Evolutionary conservation across 805 yeast genomes (phyloP).

Genomic region (Cyberlindnera galapagoensis): DNA sequence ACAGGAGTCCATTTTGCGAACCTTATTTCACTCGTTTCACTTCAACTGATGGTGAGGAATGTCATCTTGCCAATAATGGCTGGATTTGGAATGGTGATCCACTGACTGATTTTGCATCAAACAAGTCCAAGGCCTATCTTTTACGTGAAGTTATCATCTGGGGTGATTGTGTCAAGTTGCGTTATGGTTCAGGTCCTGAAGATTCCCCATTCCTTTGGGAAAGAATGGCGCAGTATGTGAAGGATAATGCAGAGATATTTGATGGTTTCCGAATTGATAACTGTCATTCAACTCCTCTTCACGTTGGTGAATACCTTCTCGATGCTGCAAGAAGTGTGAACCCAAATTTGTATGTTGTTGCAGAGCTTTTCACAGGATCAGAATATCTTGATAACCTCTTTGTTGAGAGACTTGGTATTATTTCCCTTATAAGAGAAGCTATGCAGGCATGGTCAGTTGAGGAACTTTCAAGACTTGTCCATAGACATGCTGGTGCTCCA

Average conservation of each 20-base stretch:
- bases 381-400: constrained; percentile 85
- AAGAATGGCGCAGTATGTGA: constrained; percentile 74
- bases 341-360: constrained; percentile 86
- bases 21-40: constrained; percentile 78
- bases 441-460: constrained; percentile 93
- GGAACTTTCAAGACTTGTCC: constrained; percentile 80
- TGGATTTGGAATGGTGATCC: constrained; percentile 99
- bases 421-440: constrained; percentile 88
- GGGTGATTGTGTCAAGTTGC: constrained; percentile 94
- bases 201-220: constrained; percentile 91
- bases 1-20: constrained; percentile 62
- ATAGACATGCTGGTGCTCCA: constrained; percentile 91
- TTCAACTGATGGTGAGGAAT: constrained; percentile 44
- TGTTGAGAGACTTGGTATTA: constrained; percentile 86
- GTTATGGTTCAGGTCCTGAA: constrained; percentile 71
- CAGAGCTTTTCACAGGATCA: constrained; percentile 90
- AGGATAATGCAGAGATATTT: constrained; percentile 64
- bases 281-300: constrained; percentile 93
- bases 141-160: constrained; percentile 92
- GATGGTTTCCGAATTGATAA: constrained; percentile 91
- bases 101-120: constrained; percentile 85
- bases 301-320: constrained; percentile 83
- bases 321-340: constrained; percentile 83
- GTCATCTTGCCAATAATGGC: constrained; percentile 88
- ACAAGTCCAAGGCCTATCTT: constrained; percentile 69